Conservation (phyloP, 768 basidiomycete genomes). For the Suillus weaverae region DNA sequence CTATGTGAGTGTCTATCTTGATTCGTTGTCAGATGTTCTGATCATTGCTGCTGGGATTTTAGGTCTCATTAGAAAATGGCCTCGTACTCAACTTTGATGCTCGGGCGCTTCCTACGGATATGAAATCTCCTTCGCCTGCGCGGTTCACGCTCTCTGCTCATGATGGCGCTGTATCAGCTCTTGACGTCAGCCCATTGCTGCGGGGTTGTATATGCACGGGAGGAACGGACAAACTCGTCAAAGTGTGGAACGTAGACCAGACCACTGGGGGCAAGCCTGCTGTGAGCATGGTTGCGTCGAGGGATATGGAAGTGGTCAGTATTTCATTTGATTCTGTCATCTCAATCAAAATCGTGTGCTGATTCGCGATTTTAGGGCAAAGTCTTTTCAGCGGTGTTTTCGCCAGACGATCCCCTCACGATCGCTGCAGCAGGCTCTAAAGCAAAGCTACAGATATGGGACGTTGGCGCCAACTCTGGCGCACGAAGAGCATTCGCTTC, state of each 20-base stretch:
- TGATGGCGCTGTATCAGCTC: constrained; percentile 82
- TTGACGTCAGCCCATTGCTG: constrained; percentile 90
- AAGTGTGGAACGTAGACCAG: constrained; percentile 92
- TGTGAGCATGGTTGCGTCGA: constrained; percentile 80
- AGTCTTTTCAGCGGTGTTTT: constrained; percentile 89
- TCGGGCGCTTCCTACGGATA: constrained; percentile 72
- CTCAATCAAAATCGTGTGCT: background rate
- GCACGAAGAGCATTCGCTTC: constrained; percentile 80
- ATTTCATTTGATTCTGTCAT: background rate
- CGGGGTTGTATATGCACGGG: constrained; percentile 92
- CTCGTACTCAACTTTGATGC: constrained; percentile 91
- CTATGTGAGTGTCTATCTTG: constrained; percentile 56
- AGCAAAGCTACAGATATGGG: constrained; percentile 95
- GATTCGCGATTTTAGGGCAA: constrained; percentile 66
- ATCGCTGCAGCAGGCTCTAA: constrained; percentile 93
- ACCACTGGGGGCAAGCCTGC: constrained; percentile 60
- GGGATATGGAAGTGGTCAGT: constrained; percentile 89
- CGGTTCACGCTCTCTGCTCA: constrained; percentile 93
- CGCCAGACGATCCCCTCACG: constrained; percentile 92
- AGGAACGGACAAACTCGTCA: constrained; percentile 92
- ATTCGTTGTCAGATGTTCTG: background rate
- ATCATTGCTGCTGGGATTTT: constrained; percentile 2
- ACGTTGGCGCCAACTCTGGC: constrained; percentile 80
- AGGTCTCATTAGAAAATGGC: constrained; percentile 96
- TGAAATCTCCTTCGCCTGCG: constrained; percentile 62